These are phyloP conservation scores for Hanseniaspora guilliermondii DNA, from an alignment of 805 yeast species.

Conservation along the genomic window DNA sequence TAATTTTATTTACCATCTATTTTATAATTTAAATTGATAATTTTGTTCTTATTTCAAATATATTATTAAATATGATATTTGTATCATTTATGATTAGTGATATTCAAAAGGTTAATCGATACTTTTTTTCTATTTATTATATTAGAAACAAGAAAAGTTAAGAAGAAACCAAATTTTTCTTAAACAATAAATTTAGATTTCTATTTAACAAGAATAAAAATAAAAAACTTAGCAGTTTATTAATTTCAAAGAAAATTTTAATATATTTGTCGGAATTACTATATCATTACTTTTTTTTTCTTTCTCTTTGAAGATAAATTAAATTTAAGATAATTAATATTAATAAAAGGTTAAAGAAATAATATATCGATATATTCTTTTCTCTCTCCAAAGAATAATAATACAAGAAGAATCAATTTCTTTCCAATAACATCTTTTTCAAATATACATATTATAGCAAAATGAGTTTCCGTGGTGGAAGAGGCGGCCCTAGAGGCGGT, in stretches of 20 bases:
- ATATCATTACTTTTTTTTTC: not conserved
- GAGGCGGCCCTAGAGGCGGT: slow-evolving; percentile 36
- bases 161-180: no score
- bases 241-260: not conserved
- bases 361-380: not conserved
- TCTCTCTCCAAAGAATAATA: not conserved
- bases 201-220: not conserved
- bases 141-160: no score
- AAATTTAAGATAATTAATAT: not conserved
- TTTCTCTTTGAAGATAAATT: not conserved
- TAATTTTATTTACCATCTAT: no score
- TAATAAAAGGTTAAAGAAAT: not conserved
- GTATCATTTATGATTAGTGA: no score
- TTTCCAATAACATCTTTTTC: not conserved
- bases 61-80: no score
- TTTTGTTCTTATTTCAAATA: no score
- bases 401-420: slow-evolving; percentile 6
- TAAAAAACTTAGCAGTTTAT: not conserved
- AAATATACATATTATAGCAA: slow-evolving; percentile 5
- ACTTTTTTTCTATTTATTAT: no score
- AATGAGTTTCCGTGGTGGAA: slow-evolving; percentile 34
- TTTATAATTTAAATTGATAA: no score
- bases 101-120: no score
- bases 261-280: not conserved
- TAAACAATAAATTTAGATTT: not conserved